Base-by-base conservation (phyloP, 345 rosid genomes). In the Citrus australasica region DNA sequence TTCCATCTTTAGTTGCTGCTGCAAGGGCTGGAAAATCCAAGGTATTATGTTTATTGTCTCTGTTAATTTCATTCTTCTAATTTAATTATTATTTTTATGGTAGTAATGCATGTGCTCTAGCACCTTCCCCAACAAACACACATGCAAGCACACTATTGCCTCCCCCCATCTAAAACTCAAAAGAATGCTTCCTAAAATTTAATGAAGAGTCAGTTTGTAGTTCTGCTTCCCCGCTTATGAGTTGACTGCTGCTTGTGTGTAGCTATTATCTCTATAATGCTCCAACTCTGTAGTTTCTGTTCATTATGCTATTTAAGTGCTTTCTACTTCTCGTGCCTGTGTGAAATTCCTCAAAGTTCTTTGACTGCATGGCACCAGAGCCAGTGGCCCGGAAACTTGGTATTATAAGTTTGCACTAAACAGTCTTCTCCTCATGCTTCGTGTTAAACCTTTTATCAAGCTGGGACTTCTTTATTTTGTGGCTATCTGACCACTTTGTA, bases 21-120 rank as follows among this genome's bases (percentile, higher is more conserved):
- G 98, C 94, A 27, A 90, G 87, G 78, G 97, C 97, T 33, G 98
- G 99, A 56, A 93, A 95, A 87, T 88, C 90, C 24, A 95, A 93
- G 97, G 99, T 94, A 79, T 73, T 19, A 28, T 62, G 27, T 71
- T 72, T 24, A 42, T 38, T 81, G 56, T 66, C 60, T 76, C 66
- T 77, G 14, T 71, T 27, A 51, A 46, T 51, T 5, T 59, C 30
- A 6, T 22, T 19, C 24, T n/a, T 8, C 11, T 53, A 16, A 13
- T 33, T 21, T 33, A 9, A 55, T 55, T 71, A 6, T 53, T 33
- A 24, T 30, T 58, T 51, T 24, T 71, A 32, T 71, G 28, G 37
- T 24, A 51, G 28, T 19, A 27, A 32, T 71, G n/a, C 6, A 32
- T 60, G 71, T 7, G 19, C 59, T 71, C 37, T 37, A 33, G 35